Conservation (phyloP, 345 rosid species). For the Dimocarpus longan region DNA sequence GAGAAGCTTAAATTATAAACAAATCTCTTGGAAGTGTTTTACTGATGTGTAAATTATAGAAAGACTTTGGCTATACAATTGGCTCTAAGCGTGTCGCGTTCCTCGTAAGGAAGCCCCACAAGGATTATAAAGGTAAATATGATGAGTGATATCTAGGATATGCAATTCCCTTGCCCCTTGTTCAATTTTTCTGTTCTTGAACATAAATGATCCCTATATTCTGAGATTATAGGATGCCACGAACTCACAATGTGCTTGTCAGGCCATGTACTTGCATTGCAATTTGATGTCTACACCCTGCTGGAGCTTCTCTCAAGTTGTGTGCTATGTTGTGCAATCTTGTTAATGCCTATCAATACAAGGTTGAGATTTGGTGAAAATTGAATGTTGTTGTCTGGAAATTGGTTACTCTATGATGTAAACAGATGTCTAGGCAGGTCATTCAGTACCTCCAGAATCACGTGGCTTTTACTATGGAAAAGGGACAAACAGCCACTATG, state of each 20-base stretch:
- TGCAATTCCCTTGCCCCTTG: background rate
- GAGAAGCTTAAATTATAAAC: too few species aligned
- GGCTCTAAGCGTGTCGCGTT: background rate
- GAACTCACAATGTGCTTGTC: background rate
- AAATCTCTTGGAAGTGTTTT: background rate
- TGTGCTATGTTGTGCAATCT: too few species aligned
- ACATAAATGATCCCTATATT: too few species aligned
- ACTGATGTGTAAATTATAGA: background rate
- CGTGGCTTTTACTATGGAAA: background rate
- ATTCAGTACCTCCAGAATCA: background rate
- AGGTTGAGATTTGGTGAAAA: background rate
- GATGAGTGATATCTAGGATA: background rate
- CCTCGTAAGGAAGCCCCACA: background rate
- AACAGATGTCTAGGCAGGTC: too few species aligned
- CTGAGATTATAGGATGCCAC: background rate
- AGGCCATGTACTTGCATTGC: background rate
- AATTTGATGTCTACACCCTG: background rate
- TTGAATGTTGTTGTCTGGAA: background rate
- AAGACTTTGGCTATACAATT: background rate
- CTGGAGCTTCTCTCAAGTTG: too few species aligned
- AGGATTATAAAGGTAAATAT: background rate
- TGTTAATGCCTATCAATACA: too few species aligned
- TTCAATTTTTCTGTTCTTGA: background rate
- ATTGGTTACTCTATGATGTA: background rate
- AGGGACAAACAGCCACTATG: background rate